phyloP scores from a whole-genome alignment of 495 filamentous ascomycete genomes.

The Penicillium robsamsonii region DNA sequence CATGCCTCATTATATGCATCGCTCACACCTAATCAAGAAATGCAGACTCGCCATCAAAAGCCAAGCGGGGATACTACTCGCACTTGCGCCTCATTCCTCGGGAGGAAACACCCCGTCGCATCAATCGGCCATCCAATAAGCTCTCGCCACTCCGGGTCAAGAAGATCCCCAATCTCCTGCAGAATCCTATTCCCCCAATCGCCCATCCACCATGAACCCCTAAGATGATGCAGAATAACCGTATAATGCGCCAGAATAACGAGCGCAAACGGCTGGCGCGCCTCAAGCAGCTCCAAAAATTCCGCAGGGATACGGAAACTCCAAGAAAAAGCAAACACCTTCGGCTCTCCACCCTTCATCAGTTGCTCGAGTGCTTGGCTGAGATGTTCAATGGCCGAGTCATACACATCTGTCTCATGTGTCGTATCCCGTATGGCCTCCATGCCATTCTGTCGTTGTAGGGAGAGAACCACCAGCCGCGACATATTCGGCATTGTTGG shows the following conservation, averaged over 20 bases:
- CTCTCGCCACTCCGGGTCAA: slow-evolving; percentile 35
- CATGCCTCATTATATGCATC: slow-evolving; percentile 25
- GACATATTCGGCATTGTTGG: slow-evolving; percentile 41
- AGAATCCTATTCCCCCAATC: slow-evolving; percentile 43
- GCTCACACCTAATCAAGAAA: neutral
- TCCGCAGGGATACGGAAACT: slow-evolving; percentile 47
- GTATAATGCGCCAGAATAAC: slow-evolving; percentile 53
- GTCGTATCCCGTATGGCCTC: slow-evolving; percentile 24
- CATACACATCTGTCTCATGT: slow-evolving; percentile 34
- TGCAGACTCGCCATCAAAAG: neutral
- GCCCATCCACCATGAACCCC: slow-evolving; percentile 53
- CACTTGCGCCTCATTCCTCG: slow-evolving; percentile 6
- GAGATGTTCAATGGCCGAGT: slow-evolving; percentile 32
- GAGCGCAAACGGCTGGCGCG: slow-evolving; percentile 53
- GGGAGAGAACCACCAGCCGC: slow-evolving; percentile 33
- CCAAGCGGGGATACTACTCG: neutral
- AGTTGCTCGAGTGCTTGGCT: slow-evolving; percentile 30
- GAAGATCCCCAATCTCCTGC: slow-evolving; percentile 27
- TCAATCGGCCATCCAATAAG: slow-evolving; percentile 41
- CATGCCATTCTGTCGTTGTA: slow-evolving; percentile 29
- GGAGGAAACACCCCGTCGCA: slow-evolving; percentile 38
- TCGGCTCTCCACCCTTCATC: slow-evolving; percentile 36
- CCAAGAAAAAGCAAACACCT: slow-evolving; percentile 47
- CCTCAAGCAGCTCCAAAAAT: slow-evolving; percentile 51
- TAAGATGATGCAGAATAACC: slow-evolving; percentile 47